Evolutionary conservation across 2,329 filamentous ascomycete genomes (phyloP), one percentile per base, ranked within the genome.

Genomic region (Scleromitrula shiraiana): DNA sequence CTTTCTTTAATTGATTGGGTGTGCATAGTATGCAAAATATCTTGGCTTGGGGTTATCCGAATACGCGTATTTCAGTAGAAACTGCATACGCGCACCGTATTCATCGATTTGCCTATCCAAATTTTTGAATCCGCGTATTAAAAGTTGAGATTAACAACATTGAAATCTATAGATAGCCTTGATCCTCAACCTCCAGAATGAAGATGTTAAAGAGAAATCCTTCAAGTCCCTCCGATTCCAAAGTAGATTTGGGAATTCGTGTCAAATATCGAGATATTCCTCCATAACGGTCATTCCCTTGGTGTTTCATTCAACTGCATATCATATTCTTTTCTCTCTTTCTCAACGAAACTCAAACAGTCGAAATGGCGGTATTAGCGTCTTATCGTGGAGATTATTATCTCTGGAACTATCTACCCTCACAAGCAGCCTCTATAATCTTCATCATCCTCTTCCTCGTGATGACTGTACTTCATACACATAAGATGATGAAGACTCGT

Each of bases 401-500:
- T 50, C 59, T 69, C 7, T 66, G 64, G 64, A 69, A 71, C 37
- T 76, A 76, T 53, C 58, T 70, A 30, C 72, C 74, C 0, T 73
- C 68, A 3, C 55, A 67, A 7, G 59, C 63, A 0, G 67, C 69
- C 2, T 71, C 72, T 2, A 59, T 66, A 9, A 53, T 70, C 22
- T 69, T 71, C 43, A 56, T 65, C 12, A 44, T 67, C 7, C 43
- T 67, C 17, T 68, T 68, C 50, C 19, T 59, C 2, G 20, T 40
- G 14, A 37, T 50, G 1, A 67, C 63, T 1, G 7, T 19, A 12
- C 42, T 54, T 12, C 63, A 66, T 39, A 42, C 29, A 39, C 65
- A 59, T 57, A 58, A 59, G n/a, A 49, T 64, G 15, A 56, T 50
- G 41, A 56, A 51, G 33, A 58, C 56, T 0, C 49, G 56, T 35